A percentile compares a stretch with the other conserved stretches of the same genome.
Conservation (phyloP, 106 monocot genomes). For the Apostasia shenzhenica region DNA sequence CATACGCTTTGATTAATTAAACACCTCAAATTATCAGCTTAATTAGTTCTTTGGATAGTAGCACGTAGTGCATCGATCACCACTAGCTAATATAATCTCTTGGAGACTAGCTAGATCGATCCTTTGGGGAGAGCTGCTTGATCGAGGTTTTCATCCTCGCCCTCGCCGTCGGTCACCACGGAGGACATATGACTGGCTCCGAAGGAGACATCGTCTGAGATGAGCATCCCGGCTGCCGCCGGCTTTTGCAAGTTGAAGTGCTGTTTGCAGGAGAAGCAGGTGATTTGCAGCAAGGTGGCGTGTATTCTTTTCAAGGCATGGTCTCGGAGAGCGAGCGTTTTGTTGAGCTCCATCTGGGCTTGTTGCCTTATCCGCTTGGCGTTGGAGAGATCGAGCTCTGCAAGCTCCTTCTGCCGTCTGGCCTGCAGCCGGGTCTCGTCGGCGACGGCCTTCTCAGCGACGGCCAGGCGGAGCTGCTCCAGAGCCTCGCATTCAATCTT, state of each 20-base stretch:
- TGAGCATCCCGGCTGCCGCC: not conserved
- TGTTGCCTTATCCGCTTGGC: slow-evolving; percentile 16
- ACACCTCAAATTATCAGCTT: too few relatives aligned
- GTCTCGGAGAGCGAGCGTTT: slow-evolving; percentile 7
- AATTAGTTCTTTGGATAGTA: too few relatives aligned
- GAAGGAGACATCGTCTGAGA: not conserved
- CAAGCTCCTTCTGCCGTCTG: slow-evolving; percentile 3
- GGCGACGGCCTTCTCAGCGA: not conserved
- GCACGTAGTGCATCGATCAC: too few relatives aligned
- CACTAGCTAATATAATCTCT: too few relatives aligned
- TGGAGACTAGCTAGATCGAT: too few relatives aligned
- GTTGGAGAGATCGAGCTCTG: slow-evolving; percentile 9
- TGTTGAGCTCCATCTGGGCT: slow-evolving; percentile 16
- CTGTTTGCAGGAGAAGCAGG: slow-evolving; percentile 18
- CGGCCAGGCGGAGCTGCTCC: slow-evolving; percentile 1
- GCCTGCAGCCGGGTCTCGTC: slow-evolving; percentile 7
- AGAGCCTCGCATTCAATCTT: not conserved
- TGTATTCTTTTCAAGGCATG: slow-evolving; percentile 5
- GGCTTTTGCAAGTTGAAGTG: not conserved
- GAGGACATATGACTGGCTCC: slow-evolving; percentile 10
- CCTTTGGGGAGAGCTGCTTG: not conserved
- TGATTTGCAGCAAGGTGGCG: slow-evolving; percentile 14
- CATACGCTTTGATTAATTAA: too few relatives aligned
- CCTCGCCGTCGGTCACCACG: slow-evolving; percentile 12
- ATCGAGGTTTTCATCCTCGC: not conserved